These are phyloP conservation scores for Phycomyces blakesleeanus DNA, from an alignment of 192 early-diverging fungal species.

Conservation along the genomic window DNA sequence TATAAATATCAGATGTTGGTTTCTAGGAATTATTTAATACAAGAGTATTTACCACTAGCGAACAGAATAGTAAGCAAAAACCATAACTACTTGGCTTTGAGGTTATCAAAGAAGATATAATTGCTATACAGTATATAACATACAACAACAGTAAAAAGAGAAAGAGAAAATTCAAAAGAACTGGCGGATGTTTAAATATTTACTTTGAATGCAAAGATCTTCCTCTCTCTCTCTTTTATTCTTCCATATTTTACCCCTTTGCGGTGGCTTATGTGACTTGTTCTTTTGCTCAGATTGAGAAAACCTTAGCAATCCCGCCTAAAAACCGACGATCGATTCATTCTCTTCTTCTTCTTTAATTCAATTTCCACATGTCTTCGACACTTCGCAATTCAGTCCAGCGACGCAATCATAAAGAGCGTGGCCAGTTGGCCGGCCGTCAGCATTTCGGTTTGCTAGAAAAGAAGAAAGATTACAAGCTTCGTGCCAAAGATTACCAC, in stretches of 20 bases:
- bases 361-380: constrained; percentile 25
- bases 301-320: neutral
- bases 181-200: too few relatives aligned
- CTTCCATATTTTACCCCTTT: neutral
- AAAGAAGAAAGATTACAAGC: constrained; percentile 97
- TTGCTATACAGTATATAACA: too few relatives aligned
- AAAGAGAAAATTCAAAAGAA: too few relatives aligned
- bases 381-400: constrained; percentile 81
- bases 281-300: neutral
- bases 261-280: neutral
- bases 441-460: constrained; percentile 80
- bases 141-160: too few relatives aligned
- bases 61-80: too few relatives aligned
- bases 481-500: constrained; percentile 89
- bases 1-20: too few relatives aligned
- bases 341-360: neutral
- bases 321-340: neutral
- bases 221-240: too few relatives aligned
- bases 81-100: too few relatives aligned
- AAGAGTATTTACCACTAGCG: too few relatives aligned
- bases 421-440: constrained; percentile 64
- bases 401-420: constrained; percentile 86
- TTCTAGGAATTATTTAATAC: too few relatives aligned
- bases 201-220: too few relatives aligned
- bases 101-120: too few relatives aligned